Base-by-base conservation (phyloP, 305 asterid genomes). In the Fraxinus velutina region DNA sequence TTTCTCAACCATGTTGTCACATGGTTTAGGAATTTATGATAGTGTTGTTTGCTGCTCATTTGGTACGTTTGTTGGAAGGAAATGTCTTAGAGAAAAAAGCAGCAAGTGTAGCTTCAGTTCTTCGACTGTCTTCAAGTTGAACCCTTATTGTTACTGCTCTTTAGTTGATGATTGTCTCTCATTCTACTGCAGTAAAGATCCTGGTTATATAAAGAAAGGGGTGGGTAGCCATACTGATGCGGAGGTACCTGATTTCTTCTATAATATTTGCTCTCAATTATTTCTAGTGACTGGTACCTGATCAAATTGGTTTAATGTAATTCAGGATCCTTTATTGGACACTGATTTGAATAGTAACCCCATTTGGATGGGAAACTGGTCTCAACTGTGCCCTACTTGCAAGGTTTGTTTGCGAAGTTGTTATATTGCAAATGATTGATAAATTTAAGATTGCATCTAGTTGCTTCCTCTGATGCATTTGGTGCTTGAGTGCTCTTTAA, bases 301-400 rank as follows among this genome's bases (percentile, higher is more conserved):
- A 70, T 70, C 73, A 33, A 36, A 79, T 79, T 83, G 84, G 72
- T 73, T 73, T 70, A 19, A 30, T 80, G 78, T 76, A 50, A 42
- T 86, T 81, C 92, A 94, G 99, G 97, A 94, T 88, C 97, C 92
- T 78, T 87, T 94, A 76, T 76, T 96, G 91, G 88, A 82, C 84
- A 89, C 90, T 89, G 99, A 96, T 84, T 81, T 92, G 88, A 90
- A 85, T 87, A 88, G 86, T 78, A 86, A 89, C 70, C 83, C 95
- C 71, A 76, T 77, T 72, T 94, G 97, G 99, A 90, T 86, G 24
- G 98, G 98, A 80, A 94, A 92, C 89, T 96, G 98, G 97, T 90
- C 98, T 81, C 99, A 92, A 84, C 97, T 96, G 82, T 94, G 99
- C 89, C 99, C 99, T 79, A 93, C 99, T 86, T 96, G 99, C 97